These are phyloP conservation scores for Saussurea involucrata DNA, from an alignment of 129 eudicot genomes.

Conservation along the genomic window DNA sequence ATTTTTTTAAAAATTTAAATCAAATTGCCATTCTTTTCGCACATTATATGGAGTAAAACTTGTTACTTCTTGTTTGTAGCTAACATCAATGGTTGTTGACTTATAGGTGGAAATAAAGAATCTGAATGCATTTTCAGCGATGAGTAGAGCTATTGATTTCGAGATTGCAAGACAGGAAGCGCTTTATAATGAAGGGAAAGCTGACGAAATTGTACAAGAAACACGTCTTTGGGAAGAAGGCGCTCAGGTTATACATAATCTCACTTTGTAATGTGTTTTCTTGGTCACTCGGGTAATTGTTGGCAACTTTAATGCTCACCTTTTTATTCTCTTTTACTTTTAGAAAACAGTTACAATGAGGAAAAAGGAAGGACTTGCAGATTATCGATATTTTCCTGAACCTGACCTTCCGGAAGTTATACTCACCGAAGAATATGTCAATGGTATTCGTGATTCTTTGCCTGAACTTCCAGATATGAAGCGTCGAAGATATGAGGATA, in stretches of 20 bases:
- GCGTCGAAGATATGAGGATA: conserved; percentile 75
- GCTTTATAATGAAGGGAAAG: conserved; percentile 62
- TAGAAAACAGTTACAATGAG: conserved; percentile 98
- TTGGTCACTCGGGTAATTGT: background rate
- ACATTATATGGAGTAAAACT: background rate
- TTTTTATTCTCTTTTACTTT: conserved; percentile 12
- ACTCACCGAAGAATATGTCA: conserved; percentile 63
- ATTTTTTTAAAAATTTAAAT: background rate
- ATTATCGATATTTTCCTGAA: conserved; percentile 94
- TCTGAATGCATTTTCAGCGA: conserved; percentile 84
- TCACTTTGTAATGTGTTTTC: background rate
- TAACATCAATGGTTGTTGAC: background rate
- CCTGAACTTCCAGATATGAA: conserved; percentile 95
- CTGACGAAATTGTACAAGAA: conserved; percentile 81
- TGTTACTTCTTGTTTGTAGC: background rate
- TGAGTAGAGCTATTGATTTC: conserved; percentile 88
- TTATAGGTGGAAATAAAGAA: conserved; percentile 92
- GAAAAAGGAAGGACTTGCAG: conserved; percentile 99
- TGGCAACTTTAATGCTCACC: conserved; percentile 20
- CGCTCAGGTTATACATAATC: conserved; percentile 60
- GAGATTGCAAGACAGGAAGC: conserved; percentile 82
- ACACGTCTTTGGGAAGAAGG: conserved; percentile 99
- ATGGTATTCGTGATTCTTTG: conserved; percentile 55
- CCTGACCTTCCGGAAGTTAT: conserved; percentile 92
- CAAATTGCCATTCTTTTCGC: background rate